Conservation (phyloP, 331 rosid genomes). For the Saraca asoca region DNA sequence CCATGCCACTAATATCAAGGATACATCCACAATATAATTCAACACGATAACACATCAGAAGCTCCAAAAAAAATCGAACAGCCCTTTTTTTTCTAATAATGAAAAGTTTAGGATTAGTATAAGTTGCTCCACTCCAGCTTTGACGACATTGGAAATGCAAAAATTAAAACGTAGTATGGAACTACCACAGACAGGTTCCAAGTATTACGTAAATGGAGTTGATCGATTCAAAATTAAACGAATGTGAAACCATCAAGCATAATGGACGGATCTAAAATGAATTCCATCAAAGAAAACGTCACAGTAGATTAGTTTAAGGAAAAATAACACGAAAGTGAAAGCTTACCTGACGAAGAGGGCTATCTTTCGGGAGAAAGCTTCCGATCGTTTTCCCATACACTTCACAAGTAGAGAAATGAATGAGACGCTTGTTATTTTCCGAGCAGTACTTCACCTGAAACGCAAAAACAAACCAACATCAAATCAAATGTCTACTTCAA, state of each 20-base stretch:
- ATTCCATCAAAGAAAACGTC: not conserved
- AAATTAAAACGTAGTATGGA: not conserved
- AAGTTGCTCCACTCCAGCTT: no score
- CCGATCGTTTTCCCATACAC: conserved; percentile 96
- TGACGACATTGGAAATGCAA: no score
- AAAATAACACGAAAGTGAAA: conserved; percentile 28
- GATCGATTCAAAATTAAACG: conserved; percentile 13
- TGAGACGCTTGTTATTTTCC: conserved; percentile 82
- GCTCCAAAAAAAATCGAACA: no score
- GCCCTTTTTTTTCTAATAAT: no score
- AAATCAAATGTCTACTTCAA: conserved; percentile 46
- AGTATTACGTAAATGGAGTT: not conserved
- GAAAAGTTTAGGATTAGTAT: no score
- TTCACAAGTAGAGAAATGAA: conserved; percentile 97
- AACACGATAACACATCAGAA: no score
- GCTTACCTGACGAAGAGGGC: conserved; percentile 82
- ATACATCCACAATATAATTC: not conserved
- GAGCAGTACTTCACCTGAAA: conserved; percentile 84
- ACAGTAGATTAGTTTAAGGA: not conserved
- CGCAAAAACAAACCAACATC: conserved; percentile 20
- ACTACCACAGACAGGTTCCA: conserved; percentile 32
- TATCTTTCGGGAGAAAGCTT: conserved; percentile 86
- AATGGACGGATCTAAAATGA: conserved; percentile 36
- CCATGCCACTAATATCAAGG: not conserved
- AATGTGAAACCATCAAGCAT: not conserved